These are phyloP conservation scores for Dissophora globulifera DNA, from an alignment of 192 early-diverging fungal species.

Conservation along the genomic window DNA sequence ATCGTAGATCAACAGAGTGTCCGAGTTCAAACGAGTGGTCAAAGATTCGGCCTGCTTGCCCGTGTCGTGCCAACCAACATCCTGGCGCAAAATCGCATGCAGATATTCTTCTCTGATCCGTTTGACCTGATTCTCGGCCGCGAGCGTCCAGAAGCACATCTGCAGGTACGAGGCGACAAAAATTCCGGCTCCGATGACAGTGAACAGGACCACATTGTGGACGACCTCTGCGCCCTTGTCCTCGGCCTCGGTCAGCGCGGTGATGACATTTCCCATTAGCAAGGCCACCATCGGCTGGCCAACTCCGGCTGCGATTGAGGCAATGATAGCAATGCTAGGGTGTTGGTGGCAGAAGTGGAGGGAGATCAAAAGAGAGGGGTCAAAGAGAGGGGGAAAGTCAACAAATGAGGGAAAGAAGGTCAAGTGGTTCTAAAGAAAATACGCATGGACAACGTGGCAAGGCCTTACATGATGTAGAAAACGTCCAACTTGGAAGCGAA, in stretches of 20 bases:
- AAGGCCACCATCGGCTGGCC: conserved; percentile 43
- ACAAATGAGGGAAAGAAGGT: not conserved
- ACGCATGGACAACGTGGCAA: not conserved
- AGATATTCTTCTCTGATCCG: conserved; percentile 81
- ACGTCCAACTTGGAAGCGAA: conserved; percentile 70
- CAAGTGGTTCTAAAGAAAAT: not conserved
- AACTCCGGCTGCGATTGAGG: conserved; percentile 23
- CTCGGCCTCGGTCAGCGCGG: not conserved
- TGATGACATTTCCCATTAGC: conserved; percentile 29
- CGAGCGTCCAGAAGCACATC: conserved; percentile 71
- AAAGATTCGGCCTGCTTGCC: conserved; percentile 80
- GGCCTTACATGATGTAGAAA: conserved; percentile 36
- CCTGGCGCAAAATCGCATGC: conserved; percentile 82
- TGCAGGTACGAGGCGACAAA: conserved; percentile 67
- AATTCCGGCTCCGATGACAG: conserved; percentile 62
- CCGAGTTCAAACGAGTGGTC: conserved; percentile 86
- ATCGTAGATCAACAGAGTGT: conserved; percentile 91
- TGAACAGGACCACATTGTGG: conserved; percentile 20
- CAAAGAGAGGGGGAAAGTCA: too few species aligned
- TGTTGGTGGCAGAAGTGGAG: not conserved
- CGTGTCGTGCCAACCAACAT: conserved; percentile 91
- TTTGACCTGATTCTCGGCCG: conserved; percentile 65
- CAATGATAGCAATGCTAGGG: conserved; percentile 37
- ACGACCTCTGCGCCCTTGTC: not conserved
- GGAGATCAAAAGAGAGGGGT: not conserved